A percentile compares a stretch with the other conserved stretches of the same genome.
Evolutionary conservation across 2,329 filamentous ascomycete species (phyloP).

Genomic region (Podosphaera fusca): DNA sequence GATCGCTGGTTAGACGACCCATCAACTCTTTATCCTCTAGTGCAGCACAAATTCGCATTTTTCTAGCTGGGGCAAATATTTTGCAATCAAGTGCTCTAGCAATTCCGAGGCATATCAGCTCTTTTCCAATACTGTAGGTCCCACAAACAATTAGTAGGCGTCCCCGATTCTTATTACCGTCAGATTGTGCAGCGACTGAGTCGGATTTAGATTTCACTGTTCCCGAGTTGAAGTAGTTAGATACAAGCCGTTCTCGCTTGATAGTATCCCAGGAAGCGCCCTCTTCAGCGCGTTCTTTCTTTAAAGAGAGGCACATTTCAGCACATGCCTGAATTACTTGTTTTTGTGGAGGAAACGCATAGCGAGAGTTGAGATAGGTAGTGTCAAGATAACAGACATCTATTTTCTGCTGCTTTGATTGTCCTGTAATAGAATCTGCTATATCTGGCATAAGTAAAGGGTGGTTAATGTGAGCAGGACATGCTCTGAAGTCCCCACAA

Average conservation of each 20-base stretch:
- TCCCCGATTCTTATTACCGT: constrained; percentile 23
- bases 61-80: constrained; percentile 66
- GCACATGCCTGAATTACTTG: constrained; percentile 75
- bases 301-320: constrained; percentile 61
- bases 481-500: constrained; percentile 89
- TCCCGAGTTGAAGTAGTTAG: constrained; percentile 30
- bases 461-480: constrained; percentile 61
- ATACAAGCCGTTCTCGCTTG: constrained; percentile 29
- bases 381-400: constrained; percentile 95
- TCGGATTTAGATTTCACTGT: constrained; percentile 11
- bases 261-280: constrained; percentile 31
- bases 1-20: constrained; percentile 54
- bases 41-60: constrained; percentile 64
- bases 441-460: constrained; percentile 57
- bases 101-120: constrained; percentile 82
- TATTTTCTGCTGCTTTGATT: constrained; percentile 59
- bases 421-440: constrained; percentile 45
- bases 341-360: constrained; percentile 74
- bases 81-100: constrained; percentile 67
- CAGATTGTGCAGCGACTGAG: constrained; percentile 4
- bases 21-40: constrained; percentile 69
- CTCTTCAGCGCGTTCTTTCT: constrained; percentile 37
- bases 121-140: constrained; percentile 95
- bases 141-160: constrained; percentile 79
- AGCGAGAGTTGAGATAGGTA: constrained; percentile 87